A percentile compares a stretch with the other conserved stretches of the same genome.
These are phyloP conservation scores for Zygosaccharomyces bailii DNA, from an alignment of 805 yeast genomes.

Conservation along the genomic window DNA sequence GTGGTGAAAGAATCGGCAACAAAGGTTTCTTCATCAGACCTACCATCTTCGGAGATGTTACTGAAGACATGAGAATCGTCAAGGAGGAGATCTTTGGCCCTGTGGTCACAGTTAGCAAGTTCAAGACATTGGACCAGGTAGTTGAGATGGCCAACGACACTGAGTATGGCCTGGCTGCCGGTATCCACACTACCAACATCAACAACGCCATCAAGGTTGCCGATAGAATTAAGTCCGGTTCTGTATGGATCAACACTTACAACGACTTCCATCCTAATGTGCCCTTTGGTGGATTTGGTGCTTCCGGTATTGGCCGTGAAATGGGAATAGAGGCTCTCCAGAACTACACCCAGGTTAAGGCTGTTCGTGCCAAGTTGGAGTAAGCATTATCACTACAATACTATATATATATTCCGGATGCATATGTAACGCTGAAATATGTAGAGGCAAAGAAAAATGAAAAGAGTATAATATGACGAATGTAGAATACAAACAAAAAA, in stretches of 20 bases:
- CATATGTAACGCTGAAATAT: not conserved
- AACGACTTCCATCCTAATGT: slow-evolving; percentile 83
- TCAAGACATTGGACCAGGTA: slow-evolving; percentile 78
- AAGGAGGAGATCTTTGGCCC: slow-evolving; percentile 89
- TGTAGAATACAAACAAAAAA: not conserved
- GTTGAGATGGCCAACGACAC: slow-evolving; percentile 75
- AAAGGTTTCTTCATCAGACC: slow-evolving; percentile 72
- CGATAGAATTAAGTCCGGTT: slow-evolving; percentile 75
- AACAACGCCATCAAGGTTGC: slow-evolving; percentile 75
- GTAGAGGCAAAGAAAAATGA: not conserved
- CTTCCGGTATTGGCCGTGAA: slow-evolving; percentile 92
- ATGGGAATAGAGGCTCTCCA: slow-evolving; percentile 85
- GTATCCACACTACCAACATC: slow-evolving; percentile 75
- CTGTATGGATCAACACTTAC: slow-evolving; percentile 87
- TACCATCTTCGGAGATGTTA: slow-evolving; percentile 70
- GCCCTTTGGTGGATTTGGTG: slow-evolving; percentile 92
- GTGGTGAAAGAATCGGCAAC: slow-evolving; percentile 60
- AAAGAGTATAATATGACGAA: not conserved
- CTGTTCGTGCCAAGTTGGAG: slow-evolving; percentile 54
- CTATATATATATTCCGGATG: not conserved
- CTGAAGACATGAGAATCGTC: slow-evolving; percentile 63
- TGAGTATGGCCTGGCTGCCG: slow-evolving; percentile 85
- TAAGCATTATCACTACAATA: no score
- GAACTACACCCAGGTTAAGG: slow-evolving; percentile 80
- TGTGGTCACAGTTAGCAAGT: slow-evolving; percentile 79